Base-by-base conservation (phyloP, 169 alveolate genomes). In the Eimeria zaria region DNA sequence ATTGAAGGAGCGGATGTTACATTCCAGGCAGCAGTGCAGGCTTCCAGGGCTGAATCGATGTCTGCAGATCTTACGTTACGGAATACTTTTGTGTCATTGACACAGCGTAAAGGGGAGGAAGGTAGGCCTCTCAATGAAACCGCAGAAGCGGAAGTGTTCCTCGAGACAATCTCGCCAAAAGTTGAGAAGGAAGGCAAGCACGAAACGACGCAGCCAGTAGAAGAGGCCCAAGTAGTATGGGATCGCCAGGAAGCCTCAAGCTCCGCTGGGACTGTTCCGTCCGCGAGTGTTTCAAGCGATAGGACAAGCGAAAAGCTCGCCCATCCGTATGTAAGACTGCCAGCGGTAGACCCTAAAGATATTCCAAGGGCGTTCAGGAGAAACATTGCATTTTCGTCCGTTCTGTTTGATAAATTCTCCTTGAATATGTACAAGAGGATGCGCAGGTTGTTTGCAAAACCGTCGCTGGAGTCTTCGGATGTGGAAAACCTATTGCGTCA, bases 381-480 rank as follows among this genome's bases (percentile, higher is more conserved):
- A 48, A n/a, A 24, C 11, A 46, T 44, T 44, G 88, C 64, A 41
- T 78, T 46, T 18, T 24, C 88, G 16, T 7, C 46, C 62, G 16
- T 7, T 16, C 9, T 78, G 67, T n/a, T 41, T 74, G 60, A 78
- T 24, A 27, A 36, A 24, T 46, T 4, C 41, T 27, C 88, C 12
- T 5, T 78, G 44, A 44, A 46, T 12, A 4, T 44, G 44, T 24
- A 24, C 88, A 1, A 5, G 62, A 27, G 14, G 7, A 46, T 46
- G 67, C 64, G 88, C 46, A 30, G 8, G 46, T 78, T 78, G 88
- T 46, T 78, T 41, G 44, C 41, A 22, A 78, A 46, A 24, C 88
- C 62, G 7, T 44, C 88, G 41, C 88, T 78, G 41, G 20, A 73
- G 18, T 18, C 64, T 22, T 9, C 22, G 27, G 27, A 78, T 18